phyloP scores from a whole-genome alignment of 805 yeast species.

The Ascoidea asiatica region DNA sequence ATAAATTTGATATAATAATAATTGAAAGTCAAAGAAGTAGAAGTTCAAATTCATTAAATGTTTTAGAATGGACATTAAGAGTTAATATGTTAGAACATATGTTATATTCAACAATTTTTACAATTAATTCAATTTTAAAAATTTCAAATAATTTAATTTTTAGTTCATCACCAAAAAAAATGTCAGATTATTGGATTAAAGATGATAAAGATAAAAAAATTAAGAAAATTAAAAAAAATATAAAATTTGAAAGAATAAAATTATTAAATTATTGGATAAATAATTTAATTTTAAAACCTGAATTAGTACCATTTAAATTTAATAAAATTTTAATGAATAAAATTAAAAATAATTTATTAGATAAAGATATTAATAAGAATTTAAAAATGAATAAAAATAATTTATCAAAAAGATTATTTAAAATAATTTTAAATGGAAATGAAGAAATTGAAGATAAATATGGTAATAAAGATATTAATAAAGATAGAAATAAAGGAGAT shows the following conservation, averaged over 20 bases:
- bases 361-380: no score
- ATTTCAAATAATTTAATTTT: not conserved
- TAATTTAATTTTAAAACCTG: no score
- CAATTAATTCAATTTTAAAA: conserved; percentile 1
- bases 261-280: not conserved
- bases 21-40: conserved; percentile 8
- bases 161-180: conserved; percentile 3
- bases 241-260: not conserved
- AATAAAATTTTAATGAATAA: not conserved
- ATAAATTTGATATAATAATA: conserved; percentile 2
- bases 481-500: conserved; percentile 32
- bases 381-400: no score
- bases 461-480: not conserved
- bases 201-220: not conserved
- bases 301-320: not conserved
- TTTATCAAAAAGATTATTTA: not conserved
- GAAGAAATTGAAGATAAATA: not conserved
- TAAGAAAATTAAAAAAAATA: no score
- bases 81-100: conserved; percentile 9
- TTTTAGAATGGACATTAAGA: conserved; percentile 9
- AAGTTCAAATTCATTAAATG: conserved; percentile 3
- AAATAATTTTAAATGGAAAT: no score
- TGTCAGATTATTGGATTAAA: conserved; percentile 5
- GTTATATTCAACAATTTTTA: conserved; percentile 4
- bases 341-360: no score